Base-by-base conservation (phyloP, 2,329 filamentous ascomycete species). In the Pestalotiopsis sp. region DNA sequence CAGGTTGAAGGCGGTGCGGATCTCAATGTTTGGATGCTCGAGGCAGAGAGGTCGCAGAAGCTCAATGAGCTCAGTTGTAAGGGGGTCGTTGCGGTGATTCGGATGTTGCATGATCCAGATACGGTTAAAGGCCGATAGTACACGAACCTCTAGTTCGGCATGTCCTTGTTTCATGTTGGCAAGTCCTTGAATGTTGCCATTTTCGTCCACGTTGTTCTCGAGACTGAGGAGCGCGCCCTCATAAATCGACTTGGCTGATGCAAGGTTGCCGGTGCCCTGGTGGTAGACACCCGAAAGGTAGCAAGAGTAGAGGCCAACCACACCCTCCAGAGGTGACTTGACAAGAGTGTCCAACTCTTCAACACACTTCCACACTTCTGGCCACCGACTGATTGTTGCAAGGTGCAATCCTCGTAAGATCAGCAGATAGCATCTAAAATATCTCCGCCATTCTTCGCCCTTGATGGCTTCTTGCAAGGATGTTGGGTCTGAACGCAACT, bases 241-340 rank as follows among this genome's bases (percentile, higher is more conserved):
- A 78, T 93, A 97, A 10, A 91, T 85, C 3, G 82, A 73, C 14
- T 94, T 81, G 3, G 95, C 94, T 2, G 82, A 81, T n/a, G 87
- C 81, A 1, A 96, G 83, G 70, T 94, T 85, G 17, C 94, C 94
- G 4, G 86, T 90, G 20, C 91, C 92, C 81, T 98, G 95, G 65
- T 89, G 83, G 72, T 94, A 91, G 7, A 92, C 86, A 0, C 92
- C 94, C 0, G 86, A 83, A 20, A 97, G 87, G 78, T 98, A 98
- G 57, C 88, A 81, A 6, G 88, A 83, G 58, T 92, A 83, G 40
- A 88, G 81, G 26, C 78, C 77, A 44, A 89, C 83, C 2, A 82
- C 83, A 70, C 75, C 81, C 75, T 81, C 82, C 69, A 73, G 80
- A 69, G 76, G 78, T 39, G 78, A 78, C 58, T 75, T 76, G 62